Percentiles rank a stretch among this genome's conserved stretches.
phyloP scores from a whole-genome alignment of 148 eudicot genomes.

The Dianthus caryophyllus region DNA sequence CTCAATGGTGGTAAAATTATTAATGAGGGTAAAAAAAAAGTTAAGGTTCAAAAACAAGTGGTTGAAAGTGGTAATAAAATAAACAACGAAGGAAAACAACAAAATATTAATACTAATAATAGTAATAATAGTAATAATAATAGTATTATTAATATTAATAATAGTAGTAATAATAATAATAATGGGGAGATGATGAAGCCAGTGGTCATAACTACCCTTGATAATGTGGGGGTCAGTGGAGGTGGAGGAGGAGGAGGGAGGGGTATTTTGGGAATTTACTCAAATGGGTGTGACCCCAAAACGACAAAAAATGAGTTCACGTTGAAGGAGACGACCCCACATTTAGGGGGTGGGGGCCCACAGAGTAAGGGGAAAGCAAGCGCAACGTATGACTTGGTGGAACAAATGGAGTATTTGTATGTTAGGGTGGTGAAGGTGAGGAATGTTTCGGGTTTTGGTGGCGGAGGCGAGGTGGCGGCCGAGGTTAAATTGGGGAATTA shows the following conservation, averaged over 20 bases:
- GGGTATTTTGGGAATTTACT: conserved; percentile 38
- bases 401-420: conserved; percentile 75
- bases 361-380: conserved; percentile 65
- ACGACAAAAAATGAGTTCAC: conserved; percentile 56
- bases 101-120: background rate
- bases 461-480: conserved; percentile 52
- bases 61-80: too few species aligned
- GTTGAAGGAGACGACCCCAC: conserved; percentile 80
- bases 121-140: background rate
- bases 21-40: too few species aligned
- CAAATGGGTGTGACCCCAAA: conserved; percentile 31
- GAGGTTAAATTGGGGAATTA: conserved; percentile 74
- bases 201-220: conserved; percentile 57
- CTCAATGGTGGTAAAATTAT: too few species aligned
- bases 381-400: conserved; percentile 74
- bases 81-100: too few species aligned
- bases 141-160: background rate
- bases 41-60: too few species aligned
- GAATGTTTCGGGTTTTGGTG: conserved; percentile 47
- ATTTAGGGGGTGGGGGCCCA: conserved; percentile 66
- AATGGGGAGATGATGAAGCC: conserved; percentile 47
- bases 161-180: background rate
- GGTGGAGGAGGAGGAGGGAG: conserved; percentile 34
- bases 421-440: conserved; percentile 69
- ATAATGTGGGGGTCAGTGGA: conserved; percentile 24